Percentiles rank a stretch among this genome's conserved stretches.
Evolutionary conservation across 768 basidiomycete genomes (phyloP).

Genomic region (Tylopilus intermedius): DNA sequence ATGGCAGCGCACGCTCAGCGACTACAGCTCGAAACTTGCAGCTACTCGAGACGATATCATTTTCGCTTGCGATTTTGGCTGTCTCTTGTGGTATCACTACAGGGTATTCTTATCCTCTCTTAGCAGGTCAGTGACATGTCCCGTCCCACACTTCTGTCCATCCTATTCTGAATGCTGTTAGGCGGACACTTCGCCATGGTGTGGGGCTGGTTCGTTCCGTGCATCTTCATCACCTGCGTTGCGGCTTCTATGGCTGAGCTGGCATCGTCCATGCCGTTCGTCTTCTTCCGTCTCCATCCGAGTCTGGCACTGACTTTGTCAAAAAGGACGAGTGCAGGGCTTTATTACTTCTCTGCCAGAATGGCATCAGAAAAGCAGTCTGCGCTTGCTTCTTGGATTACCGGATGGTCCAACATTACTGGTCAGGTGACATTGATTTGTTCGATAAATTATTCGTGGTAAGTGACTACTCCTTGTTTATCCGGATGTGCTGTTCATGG

Average conservation of each 20-base stretch:
- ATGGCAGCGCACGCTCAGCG: neutral
- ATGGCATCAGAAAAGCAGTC: constrained; percentile 22
- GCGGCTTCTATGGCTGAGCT: neutral
- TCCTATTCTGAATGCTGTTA: neutral
- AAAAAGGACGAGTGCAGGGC: neutral
- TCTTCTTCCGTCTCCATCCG: neutral
- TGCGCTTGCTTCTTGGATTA: constrained; percentile 27
- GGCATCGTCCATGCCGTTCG: neutral
- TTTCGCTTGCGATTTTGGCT: neutral
- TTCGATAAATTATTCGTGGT: constrained; percentile 22
- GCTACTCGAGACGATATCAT: neutral
- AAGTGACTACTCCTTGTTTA: neutral
- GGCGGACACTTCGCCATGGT: neutral
- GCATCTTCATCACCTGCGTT: constrained; percentile 9
- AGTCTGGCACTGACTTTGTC: neutral
- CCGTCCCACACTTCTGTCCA: neutral
- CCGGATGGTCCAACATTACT: constrained; percentile 28
- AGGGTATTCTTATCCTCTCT: neutral
- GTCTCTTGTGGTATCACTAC: neutral
- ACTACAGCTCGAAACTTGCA: neutral
- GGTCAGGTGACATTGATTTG: constrained; percentile 25
- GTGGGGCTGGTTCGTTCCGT: constrained; percentile 8
- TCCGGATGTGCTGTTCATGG: neutral
- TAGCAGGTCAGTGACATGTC: neutral
- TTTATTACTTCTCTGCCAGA: constrained; percentile 26